These are phyloP conservation scores for Schizosaccharomyces versatilis DNA, from an alignment of 1,139 yeast species.

Conservation along the genomic window DNA sequence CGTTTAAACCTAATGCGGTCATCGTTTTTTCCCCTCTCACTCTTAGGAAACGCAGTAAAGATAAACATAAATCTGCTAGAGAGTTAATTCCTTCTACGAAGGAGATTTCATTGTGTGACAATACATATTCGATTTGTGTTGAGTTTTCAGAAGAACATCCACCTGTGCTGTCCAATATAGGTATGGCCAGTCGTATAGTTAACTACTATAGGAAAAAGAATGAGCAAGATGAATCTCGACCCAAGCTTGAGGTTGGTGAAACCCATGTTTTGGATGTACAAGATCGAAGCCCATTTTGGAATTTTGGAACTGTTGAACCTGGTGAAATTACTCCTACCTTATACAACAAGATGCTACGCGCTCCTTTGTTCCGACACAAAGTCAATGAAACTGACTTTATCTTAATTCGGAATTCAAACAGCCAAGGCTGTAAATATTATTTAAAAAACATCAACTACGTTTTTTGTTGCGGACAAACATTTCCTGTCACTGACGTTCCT, in stretches of 20 bases:
- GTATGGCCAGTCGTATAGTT: constrained; percentile 87
- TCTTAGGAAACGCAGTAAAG: constrained; percentile 54
- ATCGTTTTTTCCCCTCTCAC: constrained; percentile 58
- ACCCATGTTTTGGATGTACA: constrained; percentile 87
- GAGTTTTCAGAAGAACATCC: constrained; percentile 90
- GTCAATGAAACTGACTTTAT: constrained; percentile 59
- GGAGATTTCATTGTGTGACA: constrained; percentile 69
- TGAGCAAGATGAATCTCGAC: constrained; percentile 67
- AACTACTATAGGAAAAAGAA: constrained; percentile 74
- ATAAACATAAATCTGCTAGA: constrained; percentile 60
- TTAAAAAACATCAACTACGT: constrained; percentile 47
- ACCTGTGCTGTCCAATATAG: constrained; percentile 59
- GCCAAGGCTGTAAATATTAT: constrained; percentile 29
- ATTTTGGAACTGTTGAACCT: constrained; percentile 86
- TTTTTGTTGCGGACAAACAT: constrained; percentile 77
- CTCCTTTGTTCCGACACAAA: constrained; percentile 83
- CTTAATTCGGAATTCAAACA: constrained; percentile 42
- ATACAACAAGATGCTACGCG: constrained; percentile 76
- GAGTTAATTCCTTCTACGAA: constrained; percentile 33
- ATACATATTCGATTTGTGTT: constrained; percentile 51
- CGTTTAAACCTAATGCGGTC: constrained; percentile 53
- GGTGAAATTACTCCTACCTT: constrained; percentile 86
- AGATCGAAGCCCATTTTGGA: constrained; percentile 95
- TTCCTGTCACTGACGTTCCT: constrained; percentile 86
- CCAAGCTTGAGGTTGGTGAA: constrained; percentile 78